phyloP scores from a whole-genome alignment of 2,329 filamentous ascomycete species.

The Exophiala mesophila region DNA sequence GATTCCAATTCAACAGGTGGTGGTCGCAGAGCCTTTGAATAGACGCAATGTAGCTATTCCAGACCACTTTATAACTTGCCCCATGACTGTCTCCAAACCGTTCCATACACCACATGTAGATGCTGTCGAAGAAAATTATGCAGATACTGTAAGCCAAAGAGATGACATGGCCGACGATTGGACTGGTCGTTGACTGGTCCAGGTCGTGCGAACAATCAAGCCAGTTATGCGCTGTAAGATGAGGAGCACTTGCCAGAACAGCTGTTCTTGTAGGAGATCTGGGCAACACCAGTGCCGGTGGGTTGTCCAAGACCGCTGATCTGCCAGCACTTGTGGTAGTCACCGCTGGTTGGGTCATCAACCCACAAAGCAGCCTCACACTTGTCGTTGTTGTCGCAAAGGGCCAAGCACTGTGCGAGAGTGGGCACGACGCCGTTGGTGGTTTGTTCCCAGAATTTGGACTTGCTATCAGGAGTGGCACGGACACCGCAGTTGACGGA shows the following conservation, averaged over 20 bases:
- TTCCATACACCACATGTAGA: slow-evolving; percentile 1
- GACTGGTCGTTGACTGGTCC: not conserved
- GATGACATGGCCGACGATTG: not conserved
- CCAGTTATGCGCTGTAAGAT: slow-evolving; percentile 7
- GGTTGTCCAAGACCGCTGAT: slow-evolving; percentile 8
- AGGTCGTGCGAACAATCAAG: no score
- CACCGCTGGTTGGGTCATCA: slow-evolving; percentile 8
- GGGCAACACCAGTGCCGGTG: slow-evolving; percentile 9
- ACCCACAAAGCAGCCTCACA: slow-evolving; percentile 17
- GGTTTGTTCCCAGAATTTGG: slow-evolving; percentile 14
- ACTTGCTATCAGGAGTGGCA: slow-evolving; percentile 5
- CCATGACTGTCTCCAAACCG: slow-evolving; percentile 1
- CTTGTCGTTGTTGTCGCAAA: slow-evolving; percentile 16
- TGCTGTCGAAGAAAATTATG: slow-evolving; percentile 3
- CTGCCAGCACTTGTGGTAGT: slow-evolving; percentile 19
- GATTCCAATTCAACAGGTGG: not conserved
- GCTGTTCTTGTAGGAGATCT: slow-evolving; percentile 19
- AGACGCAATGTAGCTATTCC: not conserved
- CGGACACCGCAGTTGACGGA: slow-evolving; percentile 15
- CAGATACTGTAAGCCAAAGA: slow-evolving; percentile 1
- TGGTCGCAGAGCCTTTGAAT: not conserved
- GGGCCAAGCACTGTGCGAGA: slow-evolving; percentile 13
- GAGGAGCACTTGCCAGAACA: slow-evolving; percentile 14
- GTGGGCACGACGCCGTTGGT: slow-evolving; percentile 3
- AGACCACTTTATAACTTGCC: not conserved